These are phyloP conservation scores for Geoglossum cookeanum DNA, from an alignment of 2,329 filamentous ascomycete genomes.

Conservation along the genomic window DNA sequence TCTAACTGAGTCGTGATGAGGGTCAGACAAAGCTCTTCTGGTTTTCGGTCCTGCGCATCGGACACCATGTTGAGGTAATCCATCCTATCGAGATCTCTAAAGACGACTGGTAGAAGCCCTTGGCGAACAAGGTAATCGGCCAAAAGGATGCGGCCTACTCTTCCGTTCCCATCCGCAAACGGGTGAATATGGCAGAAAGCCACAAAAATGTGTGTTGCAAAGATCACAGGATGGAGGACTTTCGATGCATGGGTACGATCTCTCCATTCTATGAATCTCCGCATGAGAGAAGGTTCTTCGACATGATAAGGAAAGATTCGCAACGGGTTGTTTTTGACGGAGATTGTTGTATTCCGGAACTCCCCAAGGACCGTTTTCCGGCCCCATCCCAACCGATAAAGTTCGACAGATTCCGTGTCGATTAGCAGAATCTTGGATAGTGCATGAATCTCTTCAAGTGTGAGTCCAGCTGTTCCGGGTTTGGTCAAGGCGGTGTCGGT, in stretches of 20 bases:
- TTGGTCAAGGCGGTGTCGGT: constrained; percentile 8
- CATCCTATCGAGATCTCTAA: constrained; percentile 7
- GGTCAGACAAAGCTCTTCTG: constrained; percentile 13
- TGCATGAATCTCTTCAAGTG: constrained; percentile 6
- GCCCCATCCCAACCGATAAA: constrained; percentile 9
- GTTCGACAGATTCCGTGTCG: constrained; percentile 7
- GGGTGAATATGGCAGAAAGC: constrained; percentile 12
- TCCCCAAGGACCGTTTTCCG: constrained; percentile 6
- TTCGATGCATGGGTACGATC: constrained; percentile 7
- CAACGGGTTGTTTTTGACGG: constrained; percentile 9
- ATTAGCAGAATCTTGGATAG: constrained; percentile 6
- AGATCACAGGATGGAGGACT: constrained; percentile 11
- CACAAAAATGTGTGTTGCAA: constrained; percentile 10
- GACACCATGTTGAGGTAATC: constrained; percentile 12
- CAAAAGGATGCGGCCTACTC: constrained; percentile 10
- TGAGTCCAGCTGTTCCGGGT: constrained; percentile 7
- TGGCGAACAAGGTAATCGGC: constrained; percentile 13
- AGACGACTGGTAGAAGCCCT: constrained; percentile 11
- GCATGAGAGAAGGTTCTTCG: constrained; percentile 11
- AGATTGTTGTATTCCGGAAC: constrained; percentile 10
- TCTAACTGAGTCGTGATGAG: not conserved
- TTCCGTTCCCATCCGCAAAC: constrained; percentile 13
- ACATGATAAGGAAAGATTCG: constrained; percentile 11
- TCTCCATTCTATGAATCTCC: constrained; percentile 10
- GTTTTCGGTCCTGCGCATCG: constrained; percentile 8